Evolutionary conservation across 768 basidiomycete genomes (phyloP).

Genomic region (Daedaleopsis nitida): DNA sequence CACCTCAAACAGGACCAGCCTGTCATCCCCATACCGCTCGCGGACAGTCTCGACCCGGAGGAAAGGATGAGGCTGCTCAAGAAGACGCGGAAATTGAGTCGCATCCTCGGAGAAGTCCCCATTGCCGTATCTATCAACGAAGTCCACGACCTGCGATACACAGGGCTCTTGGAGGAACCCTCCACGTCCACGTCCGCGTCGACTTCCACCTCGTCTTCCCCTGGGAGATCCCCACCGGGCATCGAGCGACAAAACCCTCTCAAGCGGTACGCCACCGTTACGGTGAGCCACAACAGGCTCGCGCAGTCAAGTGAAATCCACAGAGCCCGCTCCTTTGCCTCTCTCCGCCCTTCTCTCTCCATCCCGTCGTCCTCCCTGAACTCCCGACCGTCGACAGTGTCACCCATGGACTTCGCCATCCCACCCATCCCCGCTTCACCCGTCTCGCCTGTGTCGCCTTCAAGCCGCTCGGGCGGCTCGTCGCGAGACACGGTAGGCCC

Average conservation of each 20-base stretch:
- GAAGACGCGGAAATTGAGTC: conserved; percentile 47
- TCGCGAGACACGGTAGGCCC: background rate
- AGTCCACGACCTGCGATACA: background rate
- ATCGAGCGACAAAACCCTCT: conserved; percentile 2
- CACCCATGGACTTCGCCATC: conserved; percentile 21
- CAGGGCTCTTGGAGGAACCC: conserved; percentile 16
- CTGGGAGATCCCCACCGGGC: background rate
- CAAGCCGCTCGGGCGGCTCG: background rate
- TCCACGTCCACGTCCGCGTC: conserved; percentile 18
- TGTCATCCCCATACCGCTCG: conserved; percentile 7
- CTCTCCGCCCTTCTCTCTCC: conserved; percentile 25
- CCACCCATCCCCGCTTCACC: conserved; percentile 13
- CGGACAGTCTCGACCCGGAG: conserved; percentile 36
- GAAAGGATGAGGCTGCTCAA: conserved; percentile 42
- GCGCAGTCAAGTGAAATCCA: conserved; percentile 15
- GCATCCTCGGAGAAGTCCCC: conserved; percentile 43
- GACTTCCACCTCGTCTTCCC: conserved; percentile 7
- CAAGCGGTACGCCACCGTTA: conserved; percentile 22
- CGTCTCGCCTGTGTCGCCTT: conserved; percentile 1
- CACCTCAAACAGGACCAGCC: conserved; percentile 29
- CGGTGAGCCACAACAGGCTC: conserved; percentile 11
- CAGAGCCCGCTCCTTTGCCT: conserved; percentile 24
- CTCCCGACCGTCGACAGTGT: conserved; percentile 10
- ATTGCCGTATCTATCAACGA: conserved; percentile 13
- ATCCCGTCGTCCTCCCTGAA: conserved; percentile 10